These are phyloP conservation scores for Protomyces pachydermus DNA, from an alignment of 1,139 yeast species.

Conservation along the genomic window DNA sequence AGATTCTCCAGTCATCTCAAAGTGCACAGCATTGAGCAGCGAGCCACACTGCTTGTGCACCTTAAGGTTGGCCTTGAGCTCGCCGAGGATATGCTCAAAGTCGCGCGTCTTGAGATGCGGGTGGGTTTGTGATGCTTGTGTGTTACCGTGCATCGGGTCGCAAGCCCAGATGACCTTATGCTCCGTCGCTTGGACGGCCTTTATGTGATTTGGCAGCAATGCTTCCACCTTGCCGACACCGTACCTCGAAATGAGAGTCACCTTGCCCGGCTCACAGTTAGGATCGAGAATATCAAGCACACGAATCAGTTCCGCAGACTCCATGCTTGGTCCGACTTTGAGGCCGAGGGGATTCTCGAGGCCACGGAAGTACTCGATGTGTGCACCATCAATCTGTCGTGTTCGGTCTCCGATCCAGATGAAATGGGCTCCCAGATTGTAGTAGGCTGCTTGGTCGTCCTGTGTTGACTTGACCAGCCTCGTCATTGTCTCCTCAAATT, in stretches of 20 bases:
- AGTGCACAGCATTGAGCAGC: slow-evolving; percentile 43
- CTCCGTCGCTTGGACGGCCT: slow-evolving; percentile 42
- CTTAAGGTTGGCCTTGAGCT: slow-evolving; percentile 41
- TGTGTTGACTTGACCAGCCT: slow-evolving; percentile 37
- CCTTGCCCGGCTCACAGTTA: slow-evolving; percentile 41
- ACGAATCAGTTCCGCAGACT: slow-evolving; percentile 41
- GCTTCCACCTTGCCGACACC: slow-evolving; percentile 42
- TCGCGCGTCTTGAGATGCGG: slow-evolving; percentile 45
- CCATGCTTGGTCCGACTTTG: slow-evolving; percentile 46
- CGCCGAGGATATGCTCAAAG: slow-evolving; percentile 44
- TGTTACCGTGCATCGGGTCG: slow-evolving; percentile 40
- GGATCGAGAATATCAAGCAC: slow-evolving; percentile 45
- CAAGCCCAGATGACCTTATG: slow-evolving; percentile 41
- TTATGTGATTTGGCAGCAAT: slow-evolving; percentile 42
- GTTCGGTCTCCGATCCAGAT: slow-evolving; percentile 48
- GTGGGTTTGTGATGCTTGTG: slow-evolving; percentile 41
- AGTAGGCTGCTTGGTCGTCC: slow-evolving; percentile 37
- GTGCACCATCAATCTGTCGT: slow-evolving; percentile 46
- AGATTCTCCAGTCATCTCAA: slow-evolving; percentile 46
- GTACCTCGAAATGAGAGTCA: slow-evolving; percentile 45
- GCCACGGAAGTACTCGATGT: slow-evolving; percentile 47
- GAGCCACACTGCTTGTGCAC: slow-evolving; percentile 41
- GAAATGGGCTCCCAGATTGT: slow-evolving; percentile 46
- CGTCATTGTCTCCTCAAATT: slow-evolving; percentile 45
- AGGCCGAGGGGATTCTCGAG: slow-evolving; percentile 46